Percentiles rank a stretch among this genome's conserved stretches.
These are phyloP conservation scores for Austroboletus niveus DNA, from an alignment of 1,284 basidiomycete species.

Conservation along the genomic window DNA sequence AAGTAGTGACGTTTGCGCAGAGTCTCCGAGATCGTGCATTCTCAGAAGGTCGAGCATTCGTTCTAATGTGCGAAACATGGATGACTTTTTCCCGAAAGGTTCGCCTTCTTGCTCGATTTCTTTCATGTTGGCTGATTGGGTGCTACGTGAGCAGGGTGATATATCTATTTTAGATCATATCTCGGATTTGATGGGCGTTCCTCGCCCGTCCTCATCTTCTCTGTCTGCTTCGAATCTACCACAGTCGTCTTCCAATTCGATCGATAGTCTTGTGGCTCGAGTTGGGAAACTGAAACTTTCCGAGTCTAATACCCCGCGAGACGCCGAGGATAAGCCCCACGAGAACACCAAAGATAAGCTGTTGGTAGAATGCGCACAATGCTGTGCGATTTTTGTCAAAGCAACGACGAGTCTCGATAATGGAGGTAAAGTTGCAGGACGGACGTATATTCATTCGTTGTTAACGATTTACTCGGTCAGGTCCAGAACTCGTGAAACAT, in stretches of 20 bases:
- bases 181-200: slow-evolving; percentile 38
- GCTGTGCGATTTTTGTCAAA: slow-evolving; percentile 45
- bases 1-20: slow-evolving; percentile 43
- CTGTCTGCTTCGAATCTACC: neutral
- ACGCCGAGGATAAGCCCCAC: neutral
- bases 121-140: neutral
- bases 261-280: slow-evolving; percentile 19
- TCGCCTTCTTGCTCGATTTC: slow-evolving; percentile 2
- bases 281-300: slow-evolving; percentile 20
- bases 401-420: slow-evolving; percentile 34
- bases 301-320: slow-evolving; percentile 6
- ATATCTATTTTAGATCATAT: slow-evolving; percentile 49
- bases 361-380: slow-evolving; percentile 37
- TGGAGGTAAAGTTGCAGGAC: slow-evolving; percentile 8
- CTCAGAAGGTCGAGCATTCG: slow-evolving; percentile 48
- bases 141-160: slow-evolving; percentile 43
- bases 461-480: slow-evolving; percentile 3
- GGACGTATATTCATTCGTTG: neutral
- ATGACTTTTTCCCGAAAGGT: slow-evolving; percentile 53
- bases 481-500: slow-evolving; percentile 23
- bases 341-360: slow-evolving; percentile 12
- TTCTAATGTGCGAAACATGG: slow-evolving; percentile 66
- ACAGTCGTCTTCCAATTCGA: slow-evolving; percentile 4
- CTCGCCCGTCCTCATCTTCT: slow-evolving; percentile 3
- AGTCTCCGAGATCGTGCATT: slow-evolving; percentile 34